phyloP scores from a whole-genome alignment of 73 alveolate genomes.

The Paramecium bursaria region DNA sequence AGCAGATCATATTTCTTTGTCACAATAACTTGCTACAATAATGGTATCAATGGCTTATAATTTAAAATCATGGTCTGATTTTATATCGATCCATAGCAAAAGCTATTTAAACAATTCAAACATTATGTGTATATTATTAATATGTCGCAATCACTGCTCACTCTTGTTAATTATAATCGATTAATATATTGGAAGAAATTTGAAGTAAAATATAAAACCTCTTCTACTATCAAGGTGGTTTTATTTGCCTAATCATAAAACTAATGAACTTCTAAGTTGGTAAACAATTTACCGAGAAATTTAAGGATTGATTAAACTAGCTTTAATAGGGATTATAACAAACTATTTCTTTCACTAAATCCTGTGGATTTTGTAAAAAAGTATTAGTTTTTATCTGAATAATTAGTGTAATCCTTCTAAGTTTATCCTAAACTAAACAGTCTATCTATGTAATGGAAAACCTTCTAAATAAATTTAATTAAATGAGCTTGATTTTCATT shows the following conservation, averaged over 20 bases:
- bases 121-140: constrained; percentile 12
- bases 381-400: background rate
- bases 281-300: background rate
- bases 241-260: background rate
- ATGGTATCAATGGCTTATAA: constrained; percentile 15
- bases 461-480: constrained; percentile 14
- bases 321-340: constrained; percentile 1
- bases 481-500: no score
- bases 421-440: constrained; percentile 21
- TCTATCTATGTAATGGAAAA: constrained; percentile 36
- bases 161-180: constrained; percentile 34
- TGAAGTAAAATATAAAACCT: constrained; percentile 35
- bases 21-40: background rate
- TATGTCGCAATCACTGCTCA: constrained; percentile 28
- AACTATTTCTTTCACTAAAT: background rate
- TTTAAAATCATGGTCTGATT: constrained; percentile 11
- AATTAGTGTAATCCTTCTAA: background rate
- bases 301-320: background rate
- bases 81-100: constrained; percentile 22
- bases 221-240: constrained; percentile 2
- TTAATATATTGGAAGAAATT: constrained; percentile 26
- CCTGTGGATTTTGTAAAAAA: background rate
- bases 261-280: background rate
- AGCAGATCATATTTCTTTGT: constrained; percentile 37
- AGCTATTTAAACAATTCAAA: background rate